These are phyloP conservation scores for Debaryomyces fabryi DNA, from an alignment of 1,139 yeast species.

Conservation along the genomic window DNA sequence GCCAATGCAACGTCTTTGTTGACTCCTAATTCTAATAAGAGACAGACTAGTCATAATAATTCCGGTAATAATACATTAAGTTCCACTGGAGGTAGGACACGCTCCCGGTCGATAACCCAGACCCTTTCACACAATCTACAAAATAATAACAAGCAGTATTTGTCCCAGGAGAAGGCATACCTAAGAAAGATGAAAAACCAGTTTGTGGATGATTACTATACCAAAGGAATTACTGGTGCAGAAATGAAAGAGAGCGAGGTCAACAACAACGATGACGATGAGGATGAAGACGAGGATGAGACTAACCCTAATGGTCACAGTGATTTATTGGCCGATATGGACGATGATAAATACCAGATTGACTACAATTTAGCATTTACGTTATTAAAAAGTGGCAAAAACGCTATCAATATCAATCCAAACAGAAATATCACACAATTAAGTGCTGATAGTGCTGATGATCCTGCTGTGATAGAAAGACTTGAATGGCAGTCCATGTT, in stretches of 20 bases:
- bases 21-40: conserved; percentile 13
- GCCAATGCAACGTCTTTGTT: conserved; percentile 1
- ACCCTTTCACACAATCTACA: conserved; percentile 22
- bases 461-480: conserved; percentile 74
- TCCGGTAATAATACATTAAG: conserved; percentile 4
- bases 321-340: conserved; percentile 44
- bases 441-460: conserved; percentile 49
- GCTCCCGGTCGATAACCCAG: conserved; percentile 26
- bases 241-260: conserved; percentile 34
- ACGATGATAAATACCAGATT: conserved; percentile 46
- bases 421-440: conserved; percentile 43
- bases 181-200: conserved; percentile 66
- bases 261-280: conserved; percentile 28
- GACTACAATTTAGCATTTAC: conserved; percentile 44
- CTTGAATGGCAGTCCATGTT: conserved; percentile 97
- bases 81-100: conserved; percentile 14
- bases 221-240: conserved; percentile 57
- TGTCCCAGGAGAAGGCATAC: conserved; percentile 72
- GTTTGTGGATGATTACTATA: conserved; percentile 68
- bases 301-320: conserved; percentile 27
- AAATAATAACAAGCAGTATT: conserved; percentile 41
- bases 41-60: conserved; percentile 1
- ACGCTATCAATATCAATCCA: conserved; percentile 37
- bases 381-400: conserved; percentile 33
- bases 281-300: conserved; percentile 27